Conservation (phyloP, 192 early-diverging fungal species). For the Linnemannia hyalina region DNA sequence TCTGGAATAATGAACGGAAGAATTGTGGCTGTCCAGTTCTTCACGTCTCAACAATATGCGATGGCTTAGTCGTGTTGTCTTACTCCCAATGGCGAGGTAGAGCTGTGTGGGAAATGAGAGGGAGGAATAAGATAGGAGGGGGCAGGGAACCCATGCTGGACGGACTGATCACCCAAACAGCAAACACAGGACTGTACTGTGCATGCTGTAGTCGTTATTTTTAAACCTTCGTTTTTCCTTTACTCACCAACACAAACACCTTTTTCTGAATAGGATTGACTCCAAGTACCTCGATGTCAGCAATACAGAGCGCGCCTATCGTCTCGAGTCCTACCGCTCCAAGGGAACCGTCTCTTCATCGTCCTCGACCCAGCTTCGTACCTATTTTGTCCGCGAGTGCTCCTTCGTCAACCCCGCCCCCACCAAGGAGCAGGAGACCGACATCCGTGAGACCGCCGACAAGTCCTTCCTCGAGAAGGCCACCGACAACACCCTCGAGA, state of each 20-base stretch:
- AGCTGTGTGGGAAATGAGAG: too few species aligned
- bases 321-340: conserved; percentile 97
- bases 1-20: too few species aligned
- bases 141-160: neutral
- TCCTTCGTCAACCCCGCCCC: conserved; percentile 92
- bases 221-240: neutral
- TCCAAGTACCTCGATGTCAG: conserved; percentile 89
- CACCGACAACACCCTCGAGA: conserved; percentile 88
- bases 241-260: neutral
- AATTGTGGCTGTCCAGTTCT: too few species aligned
- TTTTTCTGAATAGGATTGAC: conserved; percentile 77
- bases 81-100: neutral
- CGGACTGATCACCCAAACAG: neutral
- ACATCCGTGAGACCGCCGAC: conserved; percentile 91
- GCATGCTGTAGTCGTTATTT: neutral
- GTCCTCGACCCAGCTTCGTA: conserved; percentile 87
- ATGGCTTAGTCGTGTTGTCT: too few species aligned
- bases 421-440: conserved; percentile 72
- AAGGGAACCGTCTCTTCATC: conserved; percentile 90
- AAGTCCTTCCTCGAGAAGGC: conserved; percentile 95
- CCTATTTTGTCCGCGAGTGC: conserved; percentile 94
- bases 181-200: neutral
- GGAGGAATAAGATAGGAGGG: neutral
- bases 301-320: conserved; percentile 78
- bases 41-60: too few species aligned